Evolutionary conservation across 2,329 filamentous ascomycete species (phyloP).

Genomic region (Trichoderma atrobrunneum): DNA sequence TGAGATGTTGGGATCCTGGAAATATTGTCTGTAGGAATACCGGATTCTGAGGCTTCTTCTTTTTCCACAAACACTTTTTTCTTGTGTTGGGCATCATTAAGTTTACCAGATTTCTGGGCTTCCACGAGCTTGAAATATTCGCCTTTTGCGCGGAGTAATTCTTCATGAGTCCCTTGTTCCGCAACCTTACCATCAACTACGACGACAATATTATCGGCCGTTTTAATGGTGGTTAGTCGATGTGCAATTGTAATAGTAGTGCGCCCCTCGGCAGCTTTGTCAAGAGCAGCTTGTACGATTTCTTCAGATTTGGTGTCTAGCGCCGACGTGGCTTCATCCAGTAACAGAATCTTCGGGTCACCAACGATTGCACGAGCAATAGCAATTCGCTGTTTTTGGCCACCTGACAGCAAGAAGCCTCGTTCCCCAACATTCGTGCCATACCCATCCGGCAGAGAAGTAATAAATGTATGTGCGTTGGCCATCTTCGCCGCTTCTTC

Average conservation of each 20-base stretch:
- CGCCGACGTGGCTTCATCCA: conserved; percentile 66
- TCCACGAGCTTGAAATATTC: not conserved
- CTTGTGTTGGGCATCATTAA: not conserved
- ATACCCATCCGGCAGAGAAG: conserved; percentile 25
- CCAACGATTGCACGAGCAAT: conserved; percentile 64
- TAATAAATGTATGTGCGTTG: conserved; percentile 28
- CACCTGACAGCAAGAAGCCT: conserved; percentile 41
- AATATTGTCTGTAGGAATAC: too few species aligned
- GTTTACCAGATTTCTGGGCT: not conserved
- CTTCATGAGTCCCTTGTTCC: conserved; percentile 27
- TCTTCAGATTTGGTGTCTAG: conserved; percentile 41
- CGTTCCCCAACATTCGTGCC: conserved; percentile 27
- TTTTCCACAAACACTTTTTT: not conserved
- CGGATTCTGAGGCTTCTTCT: not conserved
- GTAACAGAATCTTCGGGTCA: conserved; percentile 57
- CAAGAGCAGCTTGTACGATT: conserved; percentile 53
- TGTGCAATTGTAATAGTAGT: conserved; percentile 65
- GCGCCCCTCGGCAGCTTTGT: conserved; percentile 50
- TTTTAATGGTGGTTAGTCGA: conserved; percentile 42
- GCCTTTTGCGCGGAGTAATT: not conserved
- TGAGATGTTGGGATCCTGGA: not conserved
- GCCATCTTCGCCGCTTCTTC: conserved; percentile 25
- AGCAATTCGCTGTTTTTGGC: conserved; percentile 62
- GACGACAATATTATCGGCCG: conserved; percentile 34
- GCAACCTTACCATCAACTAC: conserved; percentile 28